Evolutionary conservation across 805 yeast genomes (phyloP).

Genomic region (Candida tibetensis): DNA sequence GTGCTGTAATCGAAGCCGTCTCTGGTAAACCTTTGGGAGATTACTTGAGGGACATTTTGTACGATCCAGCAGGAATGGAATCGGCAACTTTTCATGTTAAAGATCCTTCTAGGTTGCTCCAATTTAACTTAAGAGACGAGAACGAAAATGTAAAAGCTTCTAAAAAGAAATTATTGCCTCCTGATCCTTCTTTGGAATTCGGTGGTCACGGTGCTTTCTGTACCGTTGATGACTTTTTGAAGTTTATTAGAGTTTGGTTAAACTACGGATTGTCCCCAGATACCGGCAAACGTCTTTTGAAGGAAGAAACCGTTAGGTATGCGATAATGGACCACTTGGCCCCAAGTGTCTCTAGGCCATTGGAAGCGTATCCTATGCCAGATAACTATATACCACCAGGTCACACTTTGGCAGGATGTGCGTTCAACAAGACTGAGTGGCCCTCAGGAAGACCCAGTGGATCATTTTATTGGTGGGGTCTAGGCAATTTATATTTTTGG

Average conservation of each 20-base stretch:
- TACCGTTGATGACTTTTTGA: constrained; percentile 35
- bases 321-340: constrained; percentile 37
- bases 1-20: constrained; percentile 32
- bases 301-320: constrained; percentile 26
- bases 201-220: constrained; percentile 46
- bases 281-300: constrained; percentile 23
- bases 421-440: constrained; percentile 17
- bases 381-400: constrained; percentile 13
- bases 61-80: constrained; percentile 34
- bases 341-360: constrained; percentile 5
- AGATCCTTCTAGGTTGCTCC: constrained; percentile 1
- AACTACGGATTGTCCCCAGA: constrained; percentile 43
- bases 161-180: background rate
- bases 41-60: constrained; percentile 28
- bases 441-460: constrained; percentile 35
- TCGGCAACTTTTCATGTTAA: constrained; percentile 12
- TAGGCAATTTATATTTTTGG: constrained; percentile 41
- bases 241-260: constrained; percentile 36
- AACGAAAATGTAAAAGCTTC: background rate
- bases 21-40: constrained; percentile 32
- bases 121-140: background rate
- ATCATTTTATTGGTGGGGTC: constrained; percentile 38
- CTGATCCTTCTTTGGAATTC: constrained; percentile 31
- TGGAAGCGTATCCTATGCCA: constrained; percentile 7
- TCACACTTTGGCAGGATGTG: constrained; percentile 36